Conservation (phyloP, 768 basidiomycete genomes). For the Mycena haematopus region DNA sequence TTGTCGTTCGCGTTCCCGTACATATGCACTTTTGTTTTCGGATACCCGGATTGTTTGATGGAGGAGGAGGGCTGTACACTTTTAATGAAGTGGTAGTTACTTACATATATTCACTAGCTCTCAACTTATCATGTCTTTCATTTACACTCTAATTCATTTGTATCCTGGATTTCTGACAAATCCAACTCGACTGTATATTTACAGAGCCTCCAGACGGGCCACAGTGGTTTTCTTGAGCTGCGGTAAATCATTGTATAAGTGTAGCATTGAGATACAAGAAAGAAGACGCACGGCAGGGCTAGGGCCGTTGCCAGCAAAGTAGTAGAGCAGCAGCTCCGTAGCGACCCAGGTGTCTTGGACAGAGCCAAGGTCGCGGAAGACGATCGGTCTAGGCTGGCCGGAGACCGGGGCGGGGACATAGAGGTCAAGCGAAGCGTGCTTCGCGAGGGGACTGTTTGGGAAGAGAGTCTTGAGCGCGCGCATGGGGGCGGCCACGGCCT, state of each 20-base stretch:
- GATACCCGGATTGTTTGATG: constrained; percentile 13
- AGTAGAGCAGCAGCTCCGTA: constrained; percentile 73
- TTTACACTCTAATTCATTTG: constrained; percentile 2
- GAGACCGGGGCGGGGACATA: constrained; percentile 65
- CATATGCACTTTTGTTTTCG: constrained; percentile 14
- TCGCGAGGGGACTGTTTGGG: constrained; percentile 70
- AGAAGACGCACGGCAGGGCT: constrained; percentile 68
- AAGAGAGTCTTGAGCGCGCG: constrained; percentile 79
- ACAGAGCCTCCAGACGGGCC: constrained; percentile 40
- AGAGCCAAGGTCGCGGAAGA: constrained; percentile 75
- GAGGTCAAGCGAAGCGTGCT: constrained; percentile 73
- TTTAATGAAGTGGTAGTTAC: background rate
- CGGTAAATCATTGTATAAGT: background rate
- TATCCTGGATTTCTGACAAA: background rate
- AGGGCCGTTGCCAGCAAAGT: constrained; percentile 73
- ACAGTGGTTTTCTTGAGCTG: constrained; percentile 62
- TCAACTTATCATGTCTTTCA: background rate
- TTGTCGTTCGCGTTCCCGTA: background rate
- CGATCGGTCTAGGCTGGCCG: constrained; percentile 56
- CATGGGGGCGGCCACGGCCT: constrained; percentile 64
- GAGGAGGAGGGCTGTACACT: background rate
- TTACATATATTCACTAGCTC: background rate
- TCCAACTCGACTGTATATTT: too few relatives aligned
- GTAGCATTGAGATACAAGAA: background rate
- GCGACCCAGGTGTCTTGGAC: constrained; percentile 80